Percentiles rank a stretch among this genome's conserved stretches.
phyloP scores from a whole-genome alignment of 441 rosid genomes.

The Corymbia citriodora region DNA sequence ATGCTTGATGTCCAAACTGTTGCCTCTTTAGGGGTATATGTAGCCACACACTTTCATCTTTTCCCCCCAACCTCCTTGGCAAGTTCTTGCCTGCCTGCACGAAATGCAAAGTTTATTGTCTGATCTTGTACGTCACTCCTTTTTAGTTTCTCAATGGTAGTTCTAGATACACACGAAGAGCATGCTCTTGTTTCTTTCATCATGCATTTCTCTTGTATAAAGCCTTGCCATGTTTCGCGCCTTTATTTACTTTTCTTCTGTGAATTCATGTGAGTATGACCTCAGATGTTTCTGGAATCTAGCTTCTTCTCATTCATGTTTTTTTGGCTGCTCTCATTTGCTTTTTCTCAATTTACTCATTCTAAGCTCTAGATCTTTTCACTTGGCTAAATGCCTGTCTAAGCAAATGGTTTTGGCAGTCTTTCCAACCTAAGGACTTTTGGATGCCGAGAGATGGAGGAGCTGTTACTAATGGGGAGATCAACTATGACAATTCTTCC shows the following conservation, averaged over 20 bases:
- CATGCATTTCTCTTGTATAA: not conserved
- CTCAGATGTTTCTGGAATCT: not conserved
- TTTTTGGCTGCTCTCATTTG: not conserved
- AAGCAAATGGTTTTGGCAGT: conserved; percentile 15
- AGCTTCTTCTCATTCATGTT: not conserved
- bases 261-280: not conserved
- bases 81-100: not conserved
- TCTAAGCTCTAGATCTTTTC: not conserved
- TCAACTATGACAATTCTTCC: conserved; percentile 35
- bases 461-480: conserved; percentile 36
- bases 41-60: not conserved
- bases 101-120: not conserved
- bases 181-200: not conserved
- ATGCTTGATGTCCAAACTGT: not conserved
- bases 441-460: conserved; percentile 48
- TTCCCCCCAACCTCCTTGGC: not conserved
- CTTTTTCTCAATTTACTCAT: not conserved
- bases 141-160: not conserved
- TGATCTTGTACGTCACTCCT: not conserved
- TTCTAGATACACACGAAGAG: not conserved
- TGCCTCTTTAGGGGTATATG: not conserved
- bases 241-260: not conserved
- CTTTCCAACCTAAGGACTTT: conserved; percentile 51
- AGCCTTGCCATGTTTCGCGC: not conserved
- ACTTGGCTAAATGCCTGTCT: not conserved